Conservation (phyloP, 2,329 filamentous ascomycete species). For the Arthrobotrys sinensis region DNA sequence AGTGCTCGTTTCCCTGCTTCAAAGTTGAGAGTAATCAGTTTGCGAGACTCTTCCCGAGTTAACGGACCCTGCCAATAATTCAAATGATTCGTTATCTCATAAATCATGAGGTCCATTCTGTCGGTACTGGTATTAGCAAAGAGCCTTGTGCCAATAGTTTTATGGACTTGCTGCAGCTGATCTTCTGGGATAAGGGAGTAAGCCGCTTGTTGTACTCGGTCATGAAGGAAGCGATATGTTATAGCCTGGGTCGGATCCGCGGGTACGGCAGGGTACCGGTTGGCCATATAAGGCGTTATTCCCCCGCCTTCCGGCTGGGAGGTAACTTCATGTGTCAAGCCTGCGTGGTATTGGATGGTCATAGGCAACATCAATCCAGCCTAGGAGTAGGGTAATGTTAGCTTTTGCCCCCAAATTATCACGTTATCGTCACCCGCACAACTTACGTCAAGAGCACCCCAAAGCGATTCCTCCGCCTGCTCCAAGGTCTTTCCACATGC, state of each 20-base stretch:
- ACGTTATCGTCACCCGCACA: constrained; percentile 2
- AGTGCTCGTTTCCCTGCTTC: constrained; percentile 64
- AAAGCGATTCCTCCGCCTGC: constrained; percentile 63
- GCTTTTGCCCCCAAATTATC: constrained; percentile 19
- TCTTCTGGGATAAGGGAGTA: constrained; percentile 63
- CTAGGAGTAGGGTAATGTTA: constrained; percentile 33
- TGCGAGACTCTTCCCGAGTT: constrained; percentile 61
- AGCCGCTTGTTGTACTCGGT: constrained; percentile 64
- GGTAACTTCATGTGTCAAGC: constrained; percentile 46
- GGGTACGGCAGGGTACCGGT: constrained; percentile 54
- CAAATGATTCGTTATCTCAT: constrained; percentile 65
- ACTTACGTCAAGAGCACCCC: constrained; percentile 64
- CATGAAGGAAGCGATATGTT: constrained; percentile 64
- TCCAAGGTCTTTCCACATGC: constrained; percentile 63
- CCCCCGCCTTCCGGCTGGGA: constrained; percentile 47
- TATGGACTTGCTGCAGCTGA: constrained; percentile 63
- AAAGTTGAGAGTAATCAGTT: constrained; percentile 64
- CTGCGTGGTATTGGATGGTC: constrained; percentile 52
- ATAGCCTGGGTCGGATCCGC: constrained; percentile 61
- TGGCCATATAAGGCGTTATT: constrained; percentile 57
- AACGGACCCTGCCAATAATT: constrained; percentile 64
- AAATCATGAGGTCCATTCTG: constrained; percentile 63
- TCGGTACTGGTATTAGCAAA: constrained; percentile 62
- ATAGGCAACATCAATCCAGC: constrained; percentile 64
- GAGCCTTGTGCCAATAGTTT: constrained; percentile 63